A percentile compares a stretch with the other conserved stretches of the same genome.
Conservation (phyloP, 2,329 filamentous ascomycete genomes). For the Sordariomycetes sp. region DNA sequence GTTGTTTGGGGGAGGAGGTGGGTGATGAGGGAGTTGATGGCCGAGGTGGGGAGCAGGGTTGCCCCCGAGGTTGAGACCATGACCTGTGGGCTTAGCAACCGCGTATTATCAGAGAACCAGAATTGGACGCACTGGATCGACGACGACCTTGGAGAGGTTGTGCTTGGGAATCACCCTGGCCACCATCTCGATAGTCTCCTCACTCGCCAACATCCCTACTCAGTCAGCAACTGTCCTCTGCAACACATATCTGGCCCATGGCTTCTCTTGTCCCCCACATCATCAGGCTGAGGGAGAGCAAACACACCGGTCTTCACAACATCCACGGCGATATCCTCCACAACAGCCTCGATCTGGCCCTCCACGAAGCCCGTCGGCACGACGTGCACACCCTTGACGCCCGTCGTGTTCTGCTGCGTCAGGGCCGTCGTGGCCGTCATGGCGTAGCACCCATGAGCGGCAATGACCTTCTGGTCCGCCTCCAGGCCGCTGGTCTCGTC, state of each 20-base stretch:
- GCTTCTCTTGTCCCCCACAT: too few relatives aligned
- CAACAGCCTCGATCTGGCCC: conserved; percentile 76
- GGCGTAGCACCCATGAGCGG: conserved; percentile 86
- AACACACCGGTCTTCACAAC: conserved; percentile 80
- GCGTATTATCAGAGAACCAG: background rate
- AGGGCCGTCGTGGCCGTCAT: conserved; percentile 93
- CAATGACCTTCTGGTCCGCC: conserved; percentile 90
- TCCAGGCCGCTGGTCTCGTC: conserved; percentile 64
- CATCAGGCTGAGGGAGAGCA: background rate
- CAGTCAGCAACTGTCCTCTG: background rate
- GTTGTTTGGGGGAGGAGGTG: conserved; percentile 57
- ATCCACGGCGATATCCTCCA: conserved; percentile 78
- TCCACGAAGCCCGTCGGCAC: conserved; percentile 70
- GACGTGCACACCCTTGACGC: conserved; percentile 72
- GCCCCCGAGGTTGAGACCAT: conserved; percentile 85
- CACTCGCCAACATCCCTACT: conserved; percentile 27
- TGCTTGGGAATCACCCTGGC: conserved; percentile 19
- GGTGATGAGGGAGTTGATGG: conserved; percentile 50
- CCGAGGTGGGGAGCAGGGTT: conserved; percentile 54
- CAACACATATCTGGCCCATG: conserved; percentile 3
- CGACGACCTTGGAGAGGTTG: conserved; percentile 19
- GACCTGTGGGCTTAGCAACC: conserved; percentile 45
- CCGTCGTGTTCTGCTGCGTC: conserved; percentile 90
- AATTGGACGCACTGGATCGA: conserved; percentile 24
- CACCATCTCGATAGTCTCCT: conserved; percentile 26